Conservation (phyloP, 139 green algal genomes). For the Coccomyxa sp. region DNA sequence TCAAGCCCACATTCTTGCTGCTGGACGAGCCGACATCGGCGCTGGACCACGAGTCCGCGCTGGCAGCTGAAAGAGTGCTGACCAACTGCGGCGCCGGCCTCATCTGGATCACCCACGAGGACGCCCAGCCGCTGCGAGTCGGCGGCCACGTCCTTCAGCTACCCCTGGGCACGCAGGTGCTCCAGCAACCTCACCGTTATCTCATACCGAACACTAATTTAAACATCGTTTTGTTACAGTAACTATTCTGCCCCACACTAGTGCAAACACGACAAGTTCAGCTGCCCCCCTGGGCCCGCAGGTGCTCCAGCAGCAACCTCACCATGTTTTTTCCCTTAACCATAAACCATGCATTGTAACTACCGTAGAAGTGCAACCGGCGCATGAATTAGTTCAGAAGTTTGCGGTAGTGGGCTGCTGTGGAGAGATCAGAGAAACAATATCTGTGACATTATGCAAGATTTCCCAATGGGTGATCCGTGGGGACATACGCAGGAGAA, state of each 20-base stretch:
- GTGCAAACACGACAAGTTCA: not conserved
- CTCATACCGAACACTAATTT: not conserved
- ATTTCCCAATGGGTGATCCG: too few relatives aligned
- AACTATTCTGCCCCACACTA: not conserved
- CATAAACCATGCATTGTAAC: not conserved
- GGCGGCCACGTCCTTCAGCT: constrained; percentile 69
- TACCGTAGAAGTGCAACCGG: not conserved
- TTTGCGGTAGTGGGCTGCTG: too few relatives aligned
- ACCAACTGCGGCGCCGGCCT: constrained; percentile 44
- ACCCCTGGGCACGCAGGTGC: constrained; percentile 33
- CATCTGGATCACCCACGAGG: constrained; percentile 82
- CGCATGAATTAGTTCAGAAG: too few relatives aligned
- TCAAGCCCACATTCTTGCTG: constrained; percentile 73
- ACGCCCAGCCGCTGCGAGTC: constrained; percentile 57
- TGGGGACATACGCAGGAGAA: too few relatives aligned
- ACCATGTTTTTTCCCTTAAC: too few relatives aligned
- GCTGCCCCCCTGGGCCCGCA: constrained; percentile 31
- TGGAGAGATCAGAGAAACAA: too few relatives aligned
- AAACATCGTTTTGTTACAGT: not conserved
- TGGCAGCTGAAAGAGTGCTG: constrained; percentile 60
- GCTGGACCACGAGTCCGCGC: constrained; percentile 56
- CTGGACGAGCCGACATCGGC: constrained; percentile 74
- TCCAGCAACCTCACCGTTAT: not conserved
- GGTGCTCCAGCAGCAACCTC: not conserved
- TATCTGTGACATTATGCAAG: too few relatives aligned